Evolutionary conservation across 257 asterid species (phyloP), one percentile per base, ranked within the genome.

Genomic region (Salvia hispanica): DNA sequence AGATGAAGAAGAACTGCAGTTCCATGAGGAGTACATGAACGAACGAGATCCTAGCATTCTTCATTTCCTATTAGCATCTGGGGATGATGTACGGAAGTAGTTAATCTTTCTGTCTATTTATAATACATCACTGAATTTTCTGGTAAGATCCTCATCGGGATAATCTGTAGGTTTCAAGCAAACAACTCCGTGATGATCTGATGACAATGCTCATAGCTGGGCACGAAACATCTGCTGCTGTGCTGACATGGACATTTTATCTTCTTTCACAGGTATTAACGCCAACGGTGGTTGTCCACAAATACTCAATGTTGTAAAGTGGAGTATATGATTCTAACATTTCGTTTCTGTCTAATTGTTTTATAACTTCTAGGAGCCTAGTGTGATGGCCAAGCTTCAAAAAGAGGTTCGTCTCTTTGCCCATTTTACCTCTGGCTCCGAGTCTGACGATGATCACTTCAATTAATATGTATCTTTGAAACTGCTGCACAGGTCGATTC

Each of bases 181-280:
- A 93, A 77, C 99, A 93, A 84, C 97, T 93, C 61, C 99, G 99
- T 55, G 99, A 93, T 72, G 99, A 93, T 81, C 79, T 93, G 64
- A 93, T 93, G 99, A 93, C 99, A 65, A 18, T 93, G 89, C 99
- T 93, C 68, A 93, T 93, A 73, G 99, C 99, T 53, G 99, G 99
- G 65, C 99, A 93, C 69, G 99, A 93, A 81, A 93, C 99, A 69
- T 88, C 99, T 59, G 99, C 99, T 14, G 99, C 99, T 69, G 92
- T 93, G 65, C 87, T 93, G 73, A 93, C 99, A 7, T 93, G 99
- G 99, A 88, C 99, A 56, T 90, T 93, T 74, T 93, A 90, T 87
- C 96, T 90, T 77, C 97, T 93, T 74, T 77, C 92, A 42, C 81
- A 84, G 94, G 99, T 90, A 61, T 53, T 21, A 36, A 58, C 21